Evolutionary conservation across 805 yeast genomes (phyloP), one percentile per base, ranked within the genome.

Genomic region (Zygosaccharomyces rouxii): DNA sequence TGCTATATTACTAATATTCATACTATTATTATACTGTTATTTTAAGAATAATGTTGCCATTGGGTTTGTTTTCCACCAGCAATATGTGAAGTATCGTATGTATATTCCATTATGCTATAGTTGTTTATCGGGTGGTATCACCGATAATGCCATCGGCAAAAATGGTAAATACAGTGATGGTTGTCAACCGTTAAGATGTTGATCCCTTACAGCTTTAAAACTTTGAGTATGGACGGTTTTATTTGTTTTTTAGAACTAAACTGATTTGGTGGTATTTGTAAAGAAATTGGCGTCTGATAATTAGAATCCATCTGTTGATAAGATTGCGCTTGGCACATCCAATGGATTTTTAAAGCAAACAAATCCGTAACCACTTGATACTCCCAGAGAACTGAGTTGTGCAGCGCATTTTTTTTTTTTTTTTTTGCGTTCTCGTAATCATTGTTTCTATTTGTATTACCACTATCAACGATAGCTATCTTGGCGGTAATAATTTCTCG

Each of bases 311-410:
- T 64, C 59, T 3, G 69, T 83, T 45, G 76, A 82, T 40, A 78
- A 77, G 47, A 84, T 79, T 13, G 95, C 92, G 58, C 75, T 72
- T 42, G 80, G 77, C 6, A 95, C 94, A 59, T 81, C 78, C 42
- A 78, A 70, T 47, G 86, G 83, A 53, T 70, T 71, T 58, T 79
- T 81, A 62, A 77, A 87, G 67, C 89, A 85, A 46, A 86, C 87
- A 70, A 87, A 87, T 39, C 94, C 95, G 62, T 84, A 87, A 18
- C 94, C 90, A 62, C 81, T 79, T 19, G 92, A 84, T 55, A 58
- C 43, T 7, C 64, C 66, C 25, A 58, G n/a, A 14, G 40, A 38
- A 5, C 18, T 31, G 13, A 42, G 3, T 13, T 37, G 16, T 10
- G 33, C n/a, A n/a, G n/a, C n/a, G n/a, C n/a, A n/a, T n/a, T n/a